phyloP scores from a whole-genome alignment of 176 grass and related monocot species.

The Carex kokanica region DNA sequence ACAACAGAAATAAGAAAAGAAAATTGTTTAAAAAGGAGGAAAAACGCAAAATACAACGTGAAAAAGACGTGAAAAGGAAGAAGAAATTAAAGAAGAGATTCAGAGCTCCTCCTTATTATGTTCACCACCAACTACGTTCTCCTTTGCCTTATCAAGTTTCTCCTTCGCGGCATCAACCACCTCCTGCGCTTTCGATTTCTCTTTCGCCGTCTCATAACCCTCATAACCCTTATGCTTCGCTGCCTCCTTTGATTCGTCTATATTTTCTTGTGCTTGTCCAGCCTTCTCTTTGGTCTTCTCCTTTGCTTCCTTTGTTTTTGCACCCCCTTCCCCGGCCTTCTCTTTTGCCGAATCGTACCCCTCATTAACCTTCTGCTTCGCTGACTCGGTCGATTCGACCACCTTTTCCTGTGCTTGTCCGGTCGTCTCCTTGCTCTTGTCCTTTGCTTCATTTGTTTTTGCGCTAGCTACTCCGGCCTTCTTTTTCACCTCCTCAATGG shows the following conservation, averaged over 20 bases:
- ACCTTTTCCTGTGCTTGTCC: conserved; percentile 31
- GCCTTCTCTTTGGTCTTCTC: conserved; percentile 39
- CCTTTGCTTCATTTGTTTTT: conserved; percentile 33
- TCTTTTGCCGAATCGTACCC: conserved; percentile 26
- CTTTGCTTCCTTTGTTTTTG: conserved; percentile 25
- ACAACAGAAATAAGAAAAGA: neutral
- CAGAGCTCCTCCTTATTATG: conserved; percentile 46
- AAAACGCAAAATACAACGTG: neutral
- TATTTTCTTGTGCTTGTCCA: conserved; percentile 30
- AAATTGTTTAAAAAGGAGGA: neutral
- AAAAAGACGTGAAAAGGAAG: neutral
- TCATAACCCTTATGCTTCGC: conserved; percentile 34
- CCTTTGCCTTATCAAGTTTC: conserved; percentile 25
- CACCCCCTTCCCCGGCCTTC: conserved; percentile 26
- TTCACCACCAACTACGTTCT: conserved; percentile 32
- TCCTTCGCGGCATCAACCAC: conserved; percentile 41
- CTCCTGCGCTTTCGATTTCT: conserved; percentile 39
- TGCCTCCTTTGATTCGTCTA: conserved; percentile 1
- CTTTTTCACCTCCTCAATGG: conserved; percentile 21
- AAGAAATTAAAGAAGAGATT: conserved; percentile 17
- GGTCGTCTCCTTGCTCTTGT: conserved; percentile 22
- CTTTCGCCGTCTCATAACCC: conserved; percentile 27
- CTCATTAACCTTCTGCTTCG: conserved; percentile 18
- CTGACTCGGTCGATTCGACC: conserved; percentile 8
- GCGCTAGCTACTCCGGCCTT: conserved; percentile 33